Conservation (phyloP, 257 asterid genomes). For the Solanum piurae region DNA sequence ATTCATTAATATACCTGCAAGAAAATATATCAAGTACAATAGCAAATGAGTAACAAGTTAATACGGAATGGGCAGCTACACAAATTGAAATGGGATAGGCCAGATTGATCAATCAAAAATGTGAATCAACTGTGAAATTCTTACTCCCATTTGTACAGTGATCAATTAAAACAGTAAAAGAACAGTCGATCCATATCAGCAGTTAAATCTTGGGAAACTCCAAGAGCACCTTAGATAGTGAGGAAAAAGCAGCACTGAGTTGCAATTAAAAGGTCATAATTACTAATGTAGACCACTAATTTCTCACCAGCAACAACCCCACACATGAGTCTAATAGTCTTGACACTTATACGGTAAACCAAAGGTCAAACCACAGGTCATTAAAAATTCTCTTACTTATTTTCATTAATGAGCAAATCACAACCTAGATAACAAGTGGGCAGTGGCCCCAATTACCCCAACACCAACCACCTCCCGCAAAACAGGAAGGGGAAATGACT, state of each 20-base stretch:
- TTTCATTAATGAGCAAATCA: background rate
- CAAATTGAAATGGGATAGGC: background rate
- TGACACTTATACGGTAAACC: background rate
- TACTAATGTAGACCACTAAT: background rate
- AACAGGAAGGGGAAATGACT: background rate
- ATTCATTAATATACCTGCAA: constrained; percentile 82
- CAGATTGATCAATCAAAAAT: background rate
- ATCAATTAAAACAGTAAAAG: background rate
- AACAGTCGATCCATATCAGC: background rate
- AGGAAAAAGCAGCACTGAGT: background rate
- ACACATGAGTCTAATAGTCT: background rate
- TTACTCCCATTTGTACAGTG: background rate
- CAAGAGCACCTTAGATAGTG: background rate
- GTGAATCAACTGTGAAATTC: background rate
- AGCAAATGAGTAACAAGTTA: background rate
- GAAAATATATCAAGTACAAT: background rate
- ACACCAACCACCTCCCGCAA: background rate
- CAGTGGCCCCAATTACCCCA: background rate
- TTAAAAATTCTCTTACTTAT: background rate
- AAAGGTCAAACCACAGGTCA: background rate
- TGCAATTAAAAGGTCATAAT: background rate
- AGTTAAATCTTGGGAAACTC: background rate
- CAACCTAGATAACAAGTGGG: background rate
- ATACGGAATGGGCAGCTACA: background rate
- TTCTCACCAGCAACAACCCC: background rate